Conservation (phyloP, 148 eudicot species). For the Dysphania ambrosioides region DNA sequence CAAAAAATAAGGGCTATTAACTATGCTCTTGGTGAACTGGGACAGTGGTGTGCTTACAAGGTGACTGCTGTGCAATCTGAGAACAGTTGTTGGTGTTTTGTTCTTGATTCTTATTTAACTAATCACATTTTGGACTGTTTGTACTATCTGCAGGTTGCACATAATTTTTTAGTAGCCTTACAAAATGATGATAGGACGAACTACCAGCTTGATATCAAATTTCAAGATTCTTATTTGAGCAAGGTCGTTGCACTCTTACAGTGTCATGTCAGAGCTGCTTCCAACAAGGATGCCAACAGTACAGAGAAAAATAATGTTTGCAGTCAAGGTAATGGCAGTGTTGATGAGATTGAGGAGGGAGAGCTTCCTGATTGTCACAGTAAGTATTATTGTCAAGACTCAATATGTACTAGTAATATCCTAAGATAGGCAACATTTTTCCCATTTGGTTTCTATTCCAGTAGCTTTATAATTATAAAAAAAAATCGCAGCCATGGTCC, state of each 20-base stretch:
- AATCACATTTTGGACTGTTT: slow-evolving; percentile 3
- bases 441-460: neutral
- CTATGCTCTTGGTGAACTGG: slow-evolving; percentile 95
- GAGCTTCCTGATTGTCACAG: slow-evolving; percentile 94
- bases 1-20: slow-evolving; percentile 95
- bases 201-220: slow-evolving; percentile 95
- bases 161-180: slow-evolving; percentile 78
- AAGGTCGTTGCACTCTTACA: slow-evolving; percentile 78
- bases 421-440: neutral
- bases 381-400: slow-evolving; percentile 29
- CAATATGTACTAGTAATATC: neutral
- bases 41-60: slow-evolving; percentile 99
- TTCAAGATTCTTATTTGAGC: slow-evolving; percentile 86
- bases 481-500: too few relatives aligned
- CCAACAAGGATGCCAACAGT: slow-evolving; percentile 37
- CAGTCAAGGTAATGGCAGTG: slow-evolving; percentile 29
- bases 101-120: slow-evolving; percentile 7
- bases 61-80: slow-evolving; percentile 41
- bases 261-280: slow-evolving; percentile 82
- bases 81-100: slow-evolving; percentile 9
- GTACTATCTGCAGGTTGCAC: slow-evolving; percentile 75
- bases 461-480: neutral
- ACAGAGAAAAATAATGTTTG: slow-evolving; percentile 29
- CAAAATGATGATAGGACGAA: slow-evolving; percentile 95
- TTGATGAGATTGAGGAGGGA: slow-evolving; percentile 88